Percentiles rank a stretch among this genome's conserved stretches.
Evolutionary conservation across 75 land plant genomes (phyloP).

Genomic region (Larix kaempferi): DNA sequence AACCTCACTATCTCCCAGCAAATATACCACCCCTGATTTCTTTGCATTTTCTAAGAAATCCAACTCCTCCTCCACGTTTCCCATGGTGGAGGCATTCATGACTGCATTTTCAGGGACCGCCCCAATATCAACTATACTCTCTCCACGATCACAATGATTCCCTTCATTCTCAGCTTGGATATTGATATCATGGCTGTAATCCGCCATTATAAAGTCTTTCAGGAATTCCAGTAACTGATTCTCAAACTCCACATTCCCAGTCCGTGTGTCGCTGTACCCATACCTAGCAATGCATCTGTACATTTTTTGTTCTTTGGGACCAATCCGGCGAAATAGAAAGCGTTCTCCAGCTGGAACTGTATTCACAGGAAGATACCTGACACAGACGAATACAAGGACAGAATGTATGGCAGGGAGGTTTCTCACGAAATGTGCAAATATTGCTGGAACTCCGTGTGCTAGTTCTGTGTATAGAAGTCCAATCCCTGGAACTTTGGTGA

Average conservation of each 20-base stretch:
- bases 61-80: neutral
- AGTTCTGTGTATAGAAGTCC: conserved; percentile 68
- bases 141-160: no score
- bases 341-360: conserved; percentile 42
- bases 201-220: conserved; percentile 30
- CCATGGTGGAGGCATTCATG: neutral
- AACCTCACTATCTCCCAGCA: conserved; percentile 53
- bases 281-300: conserved; percentile 59
- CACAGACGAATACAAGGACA: conserved; percentile 50
- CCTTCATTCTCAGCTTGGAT: neutral
- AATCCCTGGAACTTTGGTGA: conserved; percentile 44
- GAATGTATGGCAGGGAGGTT: conserved; percentile 62
- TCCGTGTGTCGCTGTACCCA: conserved; percentile 46
- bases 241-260: conserved; percentile 39
- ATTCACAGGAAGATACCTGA: conserved; percentile 56
- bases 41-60: neutral
- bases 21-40: conserved; percentile 15
- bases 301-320: conserved; percentile 36
- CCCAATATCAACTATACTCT: no score
- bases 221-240: conserved; percentile 28
- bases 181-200: neutral
- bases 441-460: conserved; percentile 61
- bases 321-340: conserved; percentile 48
- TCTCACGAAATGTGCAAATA: conserved; percentile 48
- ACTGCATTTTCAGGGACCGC: neutral